Evolutionary conservation across 345 rosid species (phyloP).

Genomic region (Moricandia arvensis): DNA sequence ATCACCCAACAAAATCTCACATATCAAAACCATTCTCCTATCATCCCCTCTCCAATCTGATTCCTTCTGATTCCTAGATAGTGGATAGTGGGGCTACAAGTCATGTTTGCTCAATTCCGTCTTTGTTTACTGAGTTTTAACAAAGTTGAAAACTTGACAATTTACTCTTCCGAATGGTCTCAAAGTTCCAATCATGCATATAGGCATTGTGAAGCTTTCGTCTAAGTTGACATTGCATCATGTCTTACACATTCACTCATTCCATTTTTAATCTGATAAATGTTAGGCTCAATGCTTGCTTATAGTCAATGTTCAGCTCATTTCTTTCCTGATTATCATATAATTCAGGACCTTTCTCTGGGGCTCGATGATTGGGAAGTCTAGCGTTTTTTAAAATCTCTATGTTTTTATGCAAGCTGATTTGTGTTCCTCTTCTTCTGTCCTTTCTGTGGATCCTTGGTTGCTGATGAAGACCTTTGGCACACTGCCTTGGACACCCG

Average conservation of each 20-base stretch:
- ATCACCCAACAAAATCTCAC: neutral
- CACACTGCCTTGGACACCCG: too few species aligned
- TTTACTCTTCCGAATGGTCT: neutral
- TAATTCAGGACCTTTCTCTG: too few species aligned
- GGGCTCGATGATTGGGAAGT: neutral
- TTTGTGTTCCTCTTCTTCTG: neutral
- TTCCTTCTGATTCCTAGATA: neutral
- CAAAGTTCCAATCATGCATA: neutral
- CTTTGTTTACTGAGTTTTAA: neutral
- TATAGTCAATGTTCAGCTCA: neutral
- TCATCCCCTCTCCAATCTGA: neutral
- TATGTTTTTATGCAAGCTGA: neutral
- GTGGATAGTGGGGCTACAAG: neutral
- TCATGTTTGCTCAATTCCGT: neutral
- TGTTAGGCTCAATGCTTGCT: neutral
- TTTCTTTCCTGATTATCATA: neutral
- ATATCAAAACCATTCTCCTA: neutral
- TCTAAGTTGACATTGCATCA: neutral
- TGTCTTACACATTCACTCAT: neutral
- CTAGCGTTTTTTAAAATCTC: neutral
- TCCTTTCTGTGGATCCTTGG: too few species aligned
- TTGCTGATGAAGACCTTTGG: too few species aligned
- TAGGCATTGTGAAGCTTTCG: neutral
- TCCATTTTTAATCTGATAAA: too few species aligned
- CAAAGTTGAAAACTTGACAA: neutral